Percentiles rank a stretch among this genome's conserved stretches.
These are phyloP conservation scores for Didymellaceae sp. DNA, from an alignment of 2,329 filamentous ascomycete species.

Conservation along the genomic window DNA sequence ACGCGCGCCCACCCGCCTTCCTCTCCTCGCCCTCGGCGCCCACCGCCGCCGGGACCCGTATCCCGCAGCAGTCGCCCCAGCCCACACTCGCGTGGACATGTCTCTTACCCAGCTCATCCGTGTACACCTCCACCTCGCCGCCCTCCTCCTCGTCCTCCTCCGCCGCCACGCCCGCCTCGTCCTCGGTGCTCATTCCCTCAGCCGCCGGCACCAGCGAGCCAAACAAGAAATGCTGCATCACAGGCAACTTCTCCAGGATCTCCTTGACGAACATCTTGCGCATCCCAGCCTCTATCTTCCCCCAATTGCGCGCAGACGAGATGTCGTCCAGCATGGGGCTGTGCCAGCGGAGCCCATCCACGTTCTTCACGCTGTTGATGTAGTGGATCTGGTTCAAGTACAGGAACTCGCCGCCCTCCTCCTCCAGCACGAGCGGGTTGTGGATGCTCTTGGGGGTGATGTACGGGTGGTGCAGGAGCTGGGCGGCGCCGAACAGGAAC, in stretches of 20 bases:
- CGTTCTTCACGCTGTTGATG: constrained; percentile 95
- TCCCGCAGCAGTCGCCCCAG: constrained; percentile 98
- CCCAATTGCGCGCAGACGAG: constrained; percentile 85
- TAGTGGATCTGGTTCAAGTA: constrained; percentile 93
- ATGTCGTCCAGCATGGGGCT: constrained; percentile 99
- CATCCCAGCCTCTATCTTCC: constrained; percentile 94
- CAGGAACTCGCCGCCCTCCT: constrained; percentile 79
- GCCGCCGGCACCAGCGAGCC: constrained; percentile 81
- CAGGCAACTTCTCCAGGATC: constrained; percentile 89
- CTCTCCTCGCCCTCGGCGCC: constrained; percentile 88
- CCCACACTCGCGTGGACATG: constrained; percentile 71
- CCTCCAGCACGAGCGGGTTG: constrained; percentile 84
- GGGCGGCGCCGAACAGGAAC: constrained; percentile 58
- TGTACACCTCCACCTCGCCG: constrained; percentile 61
- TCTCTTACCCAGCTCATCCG: constrained; percentile 69
- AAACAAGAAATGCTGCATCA: constrained; percentile 99
- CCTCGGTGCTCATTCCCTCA: constrained; percentile 77
- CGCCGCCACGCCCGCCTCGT: constrained; percentile 57
- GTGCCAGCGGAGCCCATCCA: constrained; percentile 93
- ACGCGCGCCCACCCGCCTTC: constrained; percentile 67
- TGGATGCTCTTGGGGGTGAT: constrained; percentile 71
- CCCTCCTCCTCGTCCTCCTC: constrained; percentile 54
- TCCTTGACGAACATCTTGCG: constrained; percentile 94
- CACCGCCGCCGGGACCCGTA: constrained; percentile 93
- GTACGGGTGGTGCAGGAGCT: constrained; percentile 70